phyloP scores from a whole-genome alignment of 768 basidiomycete genomes.

The Rhodotorula graminis region DNA sequence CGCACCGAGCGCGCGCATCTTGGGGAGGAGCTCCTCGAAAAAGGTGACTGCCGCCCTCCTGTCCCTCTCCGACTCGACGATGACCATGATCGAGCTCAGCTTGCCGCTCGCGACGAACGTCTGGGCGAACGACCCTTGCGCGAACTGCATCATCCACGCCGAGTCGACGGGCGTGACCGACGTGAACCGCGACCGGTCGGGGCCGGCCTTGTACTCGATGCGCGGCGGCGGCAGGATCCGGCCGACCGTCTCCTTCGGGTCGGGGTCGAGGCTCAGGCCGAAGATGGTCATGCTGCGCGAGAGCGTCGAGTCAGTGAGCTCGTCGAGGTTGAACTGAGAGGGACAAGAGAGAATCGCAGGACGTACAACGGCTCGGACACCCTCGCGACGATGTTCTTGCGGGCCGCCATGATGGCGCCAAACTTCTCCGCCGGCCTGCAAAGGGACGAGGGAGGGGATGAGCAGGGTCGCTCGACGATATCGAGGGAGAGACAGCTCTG shows the following conservation, averaged over 20 bases:
- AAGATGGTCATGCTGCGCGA: conserved; percentile 1
- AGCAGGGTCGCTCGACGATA: too few relatives aligned
- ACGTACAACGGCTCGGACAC: background rate
- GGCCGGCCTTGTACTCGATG: conserved; percentile 7
- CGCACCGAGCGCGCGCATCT: background rate
- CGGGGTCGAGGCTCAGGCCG: background rate
- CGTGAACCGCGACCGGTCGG: background rate
- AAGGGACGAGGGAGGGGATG: fast-evolving
- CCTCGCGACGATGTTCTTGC: background rate
- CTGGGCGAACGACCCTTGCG: background rate
- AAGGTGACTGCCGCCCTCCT: background rate
- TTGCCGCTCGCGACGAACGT: background rate
- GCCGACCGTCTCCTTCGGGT: background rate
- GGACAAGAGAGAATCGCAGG: too few relatives aligned
- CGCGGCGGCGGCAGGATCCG: conserved; percentile 4
- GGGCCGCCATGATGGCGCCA: background rate
- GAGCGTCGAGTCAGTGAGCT: background rate
- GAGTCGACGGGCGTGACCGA: background rate
- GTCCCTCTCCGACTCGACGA: background rate
- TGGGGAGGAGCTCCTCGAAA: background rate
- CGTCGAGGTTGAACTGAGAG: background rate
- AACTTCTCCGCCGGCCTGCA: conserved; percentile 5
- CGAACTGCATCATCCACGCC: background rate
- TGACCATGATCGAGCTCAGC: background rate
- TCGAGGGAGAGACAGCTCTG: too few relatives aligned